These are phyloP conservation scores for Ganoderma sp. DNA, from an alignment of 1,284 basidiomycete species.

Conservation along the genomic window DNA sequence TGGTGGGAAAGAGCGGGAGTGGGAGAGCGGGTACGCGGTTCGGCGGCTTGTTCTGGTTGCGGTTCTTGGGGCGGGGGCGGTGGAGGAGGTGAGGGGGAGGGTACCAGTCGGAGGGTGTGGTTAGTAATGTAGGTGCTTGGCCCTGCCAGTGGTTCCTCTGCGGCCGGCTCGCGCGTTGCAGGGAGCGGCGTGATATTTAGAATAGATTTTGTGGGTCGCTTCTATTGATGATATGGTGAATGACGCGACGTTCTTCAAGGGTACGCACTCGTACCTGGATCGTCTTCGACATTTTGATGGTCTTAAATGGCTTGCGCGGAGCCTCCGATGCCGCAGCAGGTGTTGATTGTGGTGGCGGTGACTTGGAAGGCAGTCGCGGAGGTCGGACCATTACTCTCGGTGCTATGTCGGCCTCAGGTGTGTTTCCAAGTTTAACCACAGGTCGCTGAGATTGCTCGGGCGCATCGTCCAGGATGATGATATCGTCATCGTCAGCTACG, in stretches of 20 bases:
- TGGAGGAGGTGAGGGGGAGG: background rate
- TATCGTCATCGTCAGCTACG: slow-evolving; percentile 12
- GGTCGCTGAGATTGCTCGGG: background rate
- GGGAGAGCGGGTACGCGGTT: background rate
- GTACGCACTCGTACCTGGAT: background rate
- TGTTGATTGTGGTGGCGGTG: background rate
- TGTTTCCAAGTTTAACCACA: background rate
- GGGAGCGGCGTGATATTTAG: background rate
- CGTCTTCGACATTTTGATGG: background rate
- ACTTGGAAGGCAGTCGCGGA: background rate
- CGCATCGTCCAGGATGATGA: slow-evolving; percentile 6
- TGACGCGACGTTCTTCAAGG: too few relatives aligned
- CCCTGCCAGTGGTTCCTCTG: background rate
- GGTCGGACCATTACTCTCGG: too few relatives aligned
- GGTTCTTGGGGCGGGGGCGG: background rate
- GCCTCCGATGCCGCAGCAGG: background rate
- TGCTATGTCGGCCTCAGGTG: too few relatives aligned
- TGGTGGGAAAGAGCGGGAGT: background rate
- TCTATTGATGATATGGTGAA: background rate
- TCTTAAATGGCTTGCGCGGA: background rate
- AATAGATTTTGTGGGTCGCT: background rate
- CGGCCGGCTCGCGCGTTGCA: background rate
- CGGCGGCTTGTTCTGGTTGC: too few relatives aligned
- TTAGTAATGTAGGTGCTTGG: background rate
- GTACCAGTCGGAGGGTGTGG: background rate